Evolutionary conservation across 306 rosid species (phyloP).

Genomic region (Neltuma alba): DNA sequence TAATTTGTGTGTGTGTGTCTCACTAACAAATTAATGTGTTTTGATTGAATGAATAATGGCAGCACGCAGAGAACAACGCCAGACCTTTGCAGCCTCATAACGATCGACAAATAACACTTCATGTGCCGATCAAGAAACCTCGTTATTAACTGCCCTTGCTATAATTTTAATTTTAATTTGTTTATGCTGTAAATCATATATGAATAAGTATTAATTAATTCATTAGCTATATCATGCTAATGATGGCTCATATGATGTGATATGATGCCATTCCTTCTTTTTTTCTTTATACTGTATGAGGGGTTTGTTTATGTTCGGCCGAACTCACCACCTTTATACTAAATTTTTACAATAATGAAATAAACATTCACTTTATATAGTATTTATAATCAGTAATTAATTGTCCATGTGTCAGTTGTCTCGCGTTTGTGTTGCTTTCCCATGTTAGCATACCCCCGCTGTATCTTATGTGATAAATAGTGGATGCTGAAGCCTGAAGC

Average conservation of each 20-base stretch:
- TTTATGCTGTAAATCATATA: not conserved
- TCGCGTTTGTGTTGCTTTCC: not conserved
- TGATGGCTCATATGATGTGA: too few relatives aligned
- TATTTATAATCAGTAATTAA: too few relatives aligned
- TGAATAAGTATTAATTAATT: not conserved
- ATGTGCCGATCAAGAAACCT: constrained; percentile 6
- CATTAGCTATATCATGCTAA: not conserved
- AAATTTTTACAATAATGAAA: not conserved
- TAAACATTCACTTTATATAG: too few relatives aligned
- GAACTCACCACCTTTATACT: not conserved
- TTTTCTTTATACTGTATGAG: too few relatives aligned
- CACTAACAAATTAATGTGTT: not conserved
- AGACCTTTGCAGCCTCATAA: constrained; percentile 48
- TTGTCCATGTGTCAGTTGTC: not conserved
- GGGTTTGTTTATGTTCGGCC: not conserved
- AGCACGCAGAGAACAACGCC: constrained; percentile 50
- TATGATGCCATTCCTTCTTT: not conserved
- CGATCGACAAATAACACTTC: constrained; percentile 35
- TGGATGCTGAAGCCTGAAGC: not conserved
- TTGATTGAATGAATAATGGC: constrained; percentile 8
- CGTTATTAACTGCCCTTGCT: not conserved
- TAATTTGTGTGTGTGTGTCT: not conserved
- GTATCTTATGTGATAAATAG: not conserved
- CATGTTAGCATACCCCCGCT: not conserved
- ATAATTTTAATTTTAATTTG: too few relatives aligned